Base-by-base conservation (phyloP, 2,329 filamentous ascomycete species). In the Aspergillus udagawae region DNA sequence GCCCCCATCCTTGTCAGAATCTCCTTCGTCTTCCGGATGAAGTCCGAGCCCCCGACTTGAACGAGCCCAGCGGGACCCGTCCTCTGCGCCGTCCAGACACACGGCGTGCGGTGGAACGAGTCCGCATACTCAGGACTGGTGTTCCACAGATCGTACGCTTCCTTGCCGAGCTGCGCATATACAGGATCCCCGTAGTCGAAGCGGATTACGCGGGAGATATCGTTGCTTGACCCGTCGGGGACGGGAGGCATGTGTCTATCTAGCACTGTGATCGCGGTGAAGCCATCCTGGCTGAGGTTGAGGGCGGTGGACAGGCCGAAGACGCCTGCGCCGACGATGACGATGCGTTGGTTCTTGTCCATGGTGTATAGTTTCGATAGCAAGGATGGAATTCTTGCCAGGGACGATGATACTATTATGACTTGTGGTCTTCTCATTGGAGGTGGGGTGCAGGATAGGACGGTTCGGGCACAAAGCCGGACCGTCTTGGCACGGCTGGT, bases 161-260 rank as follows among this genome's bases (percentile, higher is more conserved):
- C 79, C 41, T 83, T 80, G 20, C 86, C 90, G 42, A 96, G 83
- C 12, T 79, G 75, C 2, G 90, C 84, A 74, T 96, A 96, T 23
- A 86, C 80, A 0, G 83, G 77, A 66, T 92, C 86, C 2, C 88
- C 86, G 69, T 97, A 97, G 79, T 96, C 70, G 51, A 71, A 71
- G 3, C 74, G 67, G 21, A 77, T 73, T 1, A 75, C 65, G 1
- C 74, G 67, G 1, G 74, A 75, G 29, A 75, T 74, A 52, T 77
- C 75, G 41, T 73, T 70, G 48, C 73, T 75, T 4, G 72, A 73
- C 1, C 73, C 74, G 56, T 76, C 74, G 51, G 65, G 64, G 1
- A 72, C 71, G 1, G 70, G 71, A n/a, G 70, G 69, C 52, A 70
- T 64, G 2, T 67, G 63, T n/a, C 70, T 64, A 45, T 73, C 71